These are phyloP conservation scores for Pilasporangium apinafurcum DNA, from an alignment of 352 stramenopile species.

Conservation along the genomic window DNA sequence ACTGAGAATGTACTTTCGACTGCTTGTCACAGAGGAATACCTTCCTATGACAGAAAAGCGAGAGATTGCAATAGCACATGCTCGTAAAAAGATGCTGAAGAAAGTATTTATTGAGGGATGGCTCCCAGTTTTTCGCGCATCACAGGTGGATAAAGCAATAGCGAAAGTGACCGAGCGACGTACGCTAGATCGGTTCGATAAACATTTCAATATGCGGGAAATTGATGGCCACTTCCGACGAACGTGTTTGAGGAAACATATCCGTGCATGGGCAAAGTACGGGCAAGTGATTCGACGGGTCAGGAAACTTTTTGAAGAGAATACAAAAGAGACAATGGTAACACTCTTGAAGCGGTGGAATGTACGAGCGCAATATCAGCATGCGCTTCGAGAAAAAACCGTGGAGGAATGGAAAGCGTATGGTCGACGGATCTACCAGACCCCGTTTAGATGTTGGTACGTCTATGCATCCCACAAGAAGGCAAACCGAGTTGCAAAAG, in stretches of 20 bases:
- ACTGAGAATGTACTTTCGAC: slow-evolving; percentile 43
- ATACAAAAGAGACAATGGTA: slow-evolving; percentile 30
- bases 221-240: slow-evolving; percentile 61
- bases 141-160: slow-evolving; percentile 57
- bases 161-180: slow-evolving; percentile 35
- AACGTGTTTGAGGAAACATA: slow-evolving; percentile 40
- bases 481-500: slow-evolving; percentile 32
- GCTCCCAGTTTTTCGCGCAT: slow-evolving; percentile 36
- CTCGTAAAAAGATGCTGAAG: slow-evolving; percentile 19
- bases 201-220: slow-evolving; percentile 60
- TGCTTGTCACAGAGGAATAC: slow-evolving; percentile 33
- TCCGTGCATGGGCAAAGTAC: slow-evolving; percentile 45
- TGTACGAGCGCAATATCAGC: slow-evolving; percentile 52
- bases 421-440: slow-evolving; percentile 55
- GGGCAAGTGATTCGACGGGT: slow-evolving; percentile 47
- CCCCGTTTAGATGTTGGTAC: slow-evolving; percentile 70
- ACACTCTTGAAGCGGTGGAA: slow-evolving; percentile 41
- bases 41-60: slow-evolving; percentile 36
- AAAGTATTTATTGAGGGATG: slow-evolving; percentile 25
- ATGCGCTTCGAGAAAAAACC: slow-evolving; percentile 28
- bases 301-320: slow-evolving; percentile 57
- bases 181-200: slow-evolving; percentile 60
- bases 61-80: slow-evolving; percentile 21
- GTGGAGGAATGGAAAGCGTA: slow-evolving; percentile 63
- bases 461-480: slow-evolving; percentile 31